phyloP scores from a whole-genome alignment of 176 grass and related monocot species.

The Oryza brachyantha region DNA sequence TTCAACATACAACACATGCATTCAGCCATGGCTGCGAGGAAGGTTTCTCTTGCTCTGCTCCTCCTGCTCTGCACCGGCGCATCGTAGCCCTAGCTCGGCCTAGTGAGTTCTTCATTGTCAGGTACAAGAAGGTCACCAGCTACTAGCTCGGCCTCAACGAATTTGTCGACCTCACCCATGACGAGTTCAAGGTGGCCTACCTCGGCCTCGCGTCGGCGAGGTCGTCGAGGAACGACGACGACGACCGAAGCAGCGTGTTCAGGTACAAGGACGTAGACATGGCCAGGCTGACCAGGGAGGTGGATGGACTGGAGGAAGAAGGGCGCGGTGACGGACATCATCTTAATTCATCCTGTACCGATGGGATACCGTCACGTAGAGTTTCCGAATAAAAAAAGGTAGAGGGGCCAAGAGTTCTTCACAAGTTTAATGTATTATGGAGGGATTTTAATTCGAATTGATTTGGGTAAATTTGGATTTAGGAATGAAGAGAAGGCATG shows the following conservation, averaged over 20 bases:
- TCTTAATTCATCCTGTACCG: too few relatives aligned
- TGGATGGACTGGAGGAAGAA: constrained; percentile 90
- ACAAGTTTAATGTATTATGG: too few relatives aligned
- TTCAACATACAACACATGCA: too few relatives aligned
- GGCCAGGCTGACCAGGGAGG: constrained; percentile 34
- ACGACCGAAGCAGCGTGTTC: constrained; percentile 18
- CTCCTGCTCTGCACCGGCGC: constrained; percentile 10
- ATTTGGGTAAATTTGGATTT: too few relatives aligned
- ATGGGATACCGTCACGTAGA: too few relatives aligned
- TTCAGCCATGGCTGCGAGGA: background rate
- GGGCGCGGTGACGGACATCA: constrained; percentile 64
- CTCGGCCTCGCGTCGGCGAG: constrained; percentile 43
- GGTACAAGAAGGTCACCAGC: constrained; percentile 62
- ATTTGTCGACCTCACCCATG: constrained; percentile 74
- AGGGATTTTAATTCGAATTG: too few relatives aligned
- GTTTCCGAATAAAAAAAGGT: too few relatives aligned
- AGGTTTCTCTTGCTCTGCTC: too few relatives aligned
- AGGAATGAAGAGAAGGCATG: too few relatives aligned
- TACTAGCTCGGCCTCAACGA: constrained; percentile 89
- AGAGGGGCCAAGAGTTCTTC: too few relatives aligned
- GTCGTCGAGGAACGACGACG: too few relatives aligned
- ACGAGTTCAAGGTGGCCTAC: constrained; percentile 70
- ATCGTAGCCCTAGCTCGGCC: constrained; percentile 6
- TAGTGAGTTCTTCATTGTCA: constrained; percentile 64
- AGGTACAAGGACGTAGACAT: constrained; percentile 40